A percentile compares a stretch with the other conserved stretches of the same genome.
Evolutionary conservation across 2,329 filamentous ascomycete genomes (phyloP).

Genomic region (Epichloe coenophiala): DNA sequence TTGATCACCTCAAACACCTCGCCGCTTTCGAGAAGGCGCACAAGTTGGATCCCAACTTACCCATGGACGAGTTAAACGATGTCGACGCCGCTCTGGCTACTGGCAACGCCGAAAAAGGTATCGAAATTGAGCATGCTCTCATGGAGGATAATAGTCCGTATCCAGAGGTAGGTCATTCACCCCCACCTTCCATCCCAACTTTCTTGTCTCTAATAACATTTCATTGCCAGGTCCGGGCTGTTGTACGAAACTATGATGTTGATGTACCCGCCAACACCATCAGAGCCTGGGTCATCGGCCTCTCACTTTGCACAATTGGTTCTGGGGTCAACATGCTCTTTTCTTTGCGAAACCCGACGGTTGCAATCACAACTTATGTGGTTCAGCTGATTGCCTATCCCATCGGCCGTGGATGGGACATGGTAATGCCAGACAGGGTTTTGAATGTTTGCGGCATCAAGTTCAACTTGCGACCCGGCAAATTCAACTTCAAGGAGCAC

Average conservation of each 20-base stretch:
- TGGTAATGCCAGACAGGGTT: constrained; percentile 38
- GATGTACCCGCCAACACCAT: constrained; percentile 52
- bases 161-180: constrained; percentile 36
- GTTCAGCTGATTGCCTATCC: constrained; percentile 50
- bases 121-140: constrained; percentile 42
- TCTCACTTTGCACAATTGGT: constrained; percentile 48
- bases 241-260: constrained; percentile 51
- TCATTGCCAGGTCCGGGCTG: constrained; percentile 41
- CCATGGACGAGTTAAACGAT: constrained; percentile 47
- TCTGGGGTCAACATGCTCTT: constrained; percentile 50
- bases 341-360: constrained; percentile 43
- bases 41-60: constrained; percentile 51
- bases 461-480: constrained; percentile 42
- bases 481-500: constrained; percentile 50
- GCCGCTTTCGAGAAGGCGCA: constrained; percentile 46
- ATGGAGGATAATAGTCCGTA: constrained; percentile 55
- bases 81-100: constrained; percentile 43
- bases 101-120: constrained; percentile 40
- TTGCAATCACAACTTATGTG: constrained; percentile 47
- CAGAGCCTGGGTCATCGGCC: constrained; percentile 49
- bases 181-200: too few species aligned
- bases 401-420: constrained; percentile 39
- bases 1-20: constrained; percentile 32
- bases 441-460: constrained; percentile 38
- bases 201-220: constrained; percentile 1